These are phyloP conservation scores for Dactylellina parvicollis DNA, from an alignment of 2,329 filamentous ascomycete species.

Conservation along the genomic window DNA sequence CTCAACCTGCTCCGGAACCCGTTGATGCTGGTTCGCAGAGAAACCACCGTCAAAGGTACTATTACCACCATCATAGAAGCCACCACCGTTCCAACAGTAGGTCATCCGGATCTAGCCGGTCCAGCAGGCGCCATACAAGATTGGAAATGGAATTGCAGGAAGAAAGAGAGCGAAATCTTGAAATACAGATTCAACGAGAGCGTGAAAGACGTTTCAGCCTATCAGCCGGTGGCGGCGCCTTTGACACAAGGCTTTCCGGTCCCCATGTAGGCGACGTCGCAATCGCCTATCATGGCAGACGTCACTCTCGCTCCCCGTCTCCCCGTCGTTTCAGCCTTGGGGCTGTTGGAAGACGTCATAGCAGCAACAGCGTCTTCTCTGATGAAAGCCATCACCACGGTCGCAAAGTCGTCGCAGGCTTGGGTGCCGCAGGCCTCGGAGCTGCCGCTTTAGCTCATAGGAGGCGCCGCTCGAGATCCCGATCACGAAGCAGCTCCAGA, in stretches of 20 bases:
- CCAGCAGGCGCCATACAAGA: conserved; percentile 40
- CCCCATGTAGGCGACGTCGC: conserved; percentile 48
- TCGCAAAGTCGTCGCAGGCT: conserved; percentile 32
- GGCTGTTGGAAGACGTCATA: conserved; percentile 46
- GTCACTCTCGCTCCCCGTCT: conserved; percentile 44
- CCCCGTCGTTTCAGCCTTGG: conserved; percentile 32
- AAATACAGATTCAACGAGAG: conserved; percentile 49
- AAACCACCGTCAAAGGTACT: conserved; percentile 47
- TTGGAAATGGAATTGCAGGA: conserved; percentile 45
- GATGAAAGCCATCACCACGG: conserved; percentile 45
- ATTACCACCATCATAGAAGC: conserved; percentile 52
- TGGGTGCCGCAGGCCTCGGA: conserved; percentile 45
- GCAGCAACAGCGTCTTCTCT: conserved; percentile 37
- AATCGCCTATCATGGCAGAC: conserved; percentile 38
- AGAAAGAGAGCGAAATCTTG: conserved; percentile 48
- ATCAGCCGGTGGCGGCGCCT: conserved; percentile 37
- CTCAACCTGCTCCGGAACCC: conserved; percentile 28
- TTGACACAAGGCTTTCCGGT: conserved; percentile 41
- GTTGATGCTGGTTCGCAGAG: conserved; percentile 41
- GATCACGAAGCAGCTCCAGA: conserved; percentile 45
- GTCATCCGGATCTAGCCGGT: conserved; percentile 48
- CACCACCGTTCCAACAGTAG: conserved; percentile 41
- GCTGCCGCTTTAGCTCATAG: conserved; percentile 37
- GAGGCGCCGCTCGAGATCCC: conserved; percentile 27
- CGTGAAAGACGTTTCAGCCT: conserved; percentile 51